Conservation (phyloP, 495 filamentous ascomycete genomes). For the Penicillium taxi region DNA sequence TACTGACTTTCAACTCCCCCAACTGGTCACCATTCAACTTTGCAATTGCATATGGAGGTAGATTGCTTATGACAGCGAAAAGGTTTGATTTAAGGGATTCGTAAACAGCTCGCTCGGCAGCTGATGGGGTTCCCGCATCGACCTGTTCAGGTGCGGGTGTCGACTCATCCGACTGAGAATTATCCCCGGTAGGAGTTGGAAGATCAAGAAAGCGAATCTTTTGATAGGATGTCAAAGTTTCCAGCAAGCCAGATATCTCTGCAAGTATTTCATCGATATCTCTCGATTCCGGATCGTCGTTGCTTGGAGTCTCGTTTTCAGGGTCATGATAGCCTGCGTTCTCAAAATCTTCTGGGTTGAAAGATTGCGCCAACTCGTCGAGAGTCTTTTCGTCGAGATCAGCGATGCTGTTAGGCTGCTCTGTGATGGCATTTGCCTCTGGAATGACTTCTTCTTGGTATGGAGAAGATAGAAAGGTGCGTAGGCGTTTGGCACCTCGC, state of each 20-base stretch:
- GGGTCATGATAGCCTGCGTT: conserved; percentile 9
- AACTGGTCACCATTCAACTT: conserved; percentile 80
- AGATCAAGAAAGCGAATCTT: conserved; percentile 63
- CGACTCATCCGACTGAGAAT: conserved; percentile 30
- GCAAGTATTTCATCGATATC: conserved; percentile 64
- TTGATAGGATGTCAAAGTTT: conserved; percentile 81
- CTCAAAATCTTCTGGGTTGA: conserved; percentile 36
- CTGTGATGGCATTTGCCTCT: conserved; percentile 20
- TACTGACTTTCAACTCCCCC: conserved; percentile 72
- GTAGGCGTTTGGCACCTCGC: conserved; percentile 54
- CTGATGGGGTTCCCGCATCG: conserved; percentile 44
- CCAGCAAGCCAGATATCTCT: conserved; percentile 74
- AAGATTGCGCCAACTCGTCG: conserved; percentile 44
- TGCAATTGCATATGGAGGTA: conserved; percentile 81
- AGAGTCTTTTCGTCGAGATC: conserved; percentile 41
- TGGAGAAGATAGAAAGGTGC: conserved; percentile 41
- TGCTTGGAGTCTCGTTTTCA: conserved; percentile 31
- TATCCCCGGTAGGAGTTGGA: conserved; percentile 32
- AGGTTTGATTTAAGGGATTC: conserved; percentile 67
- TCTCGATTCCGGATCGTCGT: conserved; percentile 43
- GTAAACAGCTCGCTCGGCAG: conserved; percentile 65
- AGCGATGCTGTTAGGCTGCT: conserved; percentile 38
- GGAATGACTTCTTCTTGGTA: conserved; percentile 19
- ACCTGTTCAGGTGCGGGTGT: conserved; percentile 25
- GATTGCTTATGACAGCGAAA: conserved; percentile 56